phyloP scores from a whole-genome alignment of 345 rosid species.

The Euphorbia peplus region DNA sequence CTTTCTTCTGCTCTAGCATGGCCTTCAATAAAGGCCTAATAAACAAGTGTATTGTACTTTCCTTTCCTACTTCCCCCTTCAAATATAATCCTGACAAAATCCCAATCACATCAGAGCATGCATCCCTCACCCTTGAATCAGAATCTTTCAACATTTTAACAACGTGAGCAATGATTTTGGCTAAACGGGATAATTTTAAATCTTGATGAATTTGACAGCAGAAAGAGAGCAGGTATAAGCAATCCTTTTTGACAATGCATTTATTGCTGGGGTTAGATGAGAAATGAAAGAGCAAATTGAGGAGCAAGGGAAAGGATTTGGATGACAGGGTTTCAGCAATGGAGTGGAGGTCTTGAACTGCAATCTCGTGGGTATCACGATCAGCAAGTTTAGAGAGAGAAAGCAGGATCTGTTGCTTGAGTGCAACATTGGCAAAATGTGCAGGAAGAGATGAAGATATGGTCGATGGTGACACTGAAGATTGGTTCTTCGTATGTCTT shows the following conservation, averaged over 20 bases:
- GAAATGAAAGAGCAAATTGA: slow-evolving; percentile 15
- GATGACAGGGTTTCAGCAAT: slow-evolving; percentile 10
- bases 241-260: slow-evolving; percentile 18
- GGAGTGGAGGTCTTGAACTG: slow-evolving; percentile 16
- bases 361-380: slow-evolving; percentile 17
- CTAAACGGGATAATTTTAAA: slow-evolving; percentile 6
- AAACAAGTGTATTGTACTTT: slow-evolving; percentile 8
- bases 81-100: slow-evolving; percentile 22
- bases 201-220: slow-evolving; percentile 17
- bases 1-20: slow-evolving; percentile 14
- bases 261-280: slow-evolving; percentile 17
- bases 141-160: slow-evolving; percentile 23
- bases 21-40: slow-evolving; percentile 13
- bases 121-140: slow-evolving; percentile 22
- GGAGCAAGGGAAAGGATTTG: slow-evolving; percentile 15
- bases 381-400: slow-evolving; percentile 29
- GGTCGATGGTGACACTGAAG: slow-evolving; percentile 4
- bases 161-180: slow-evolving; percentile 14
- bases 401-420: slow-evolving; percentile 16
- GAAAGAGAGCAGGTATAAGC: slow-evolving; percentile 12
- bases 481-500: slow-evolving; percentile 1
- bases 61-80: slow-evolving; percentile 11
- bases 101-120: slow-evolving; percentile 14
- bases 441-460: slow-evolving; percentile 6
- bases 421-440: slow-evolving; percentile 17